Evolutionary conservation across 495 filamentous ascomycete genomes (phyloP), one percentile per base, ranked within the genome.

Genomic region (Hypomontagnella submonticulosa): DNA sequence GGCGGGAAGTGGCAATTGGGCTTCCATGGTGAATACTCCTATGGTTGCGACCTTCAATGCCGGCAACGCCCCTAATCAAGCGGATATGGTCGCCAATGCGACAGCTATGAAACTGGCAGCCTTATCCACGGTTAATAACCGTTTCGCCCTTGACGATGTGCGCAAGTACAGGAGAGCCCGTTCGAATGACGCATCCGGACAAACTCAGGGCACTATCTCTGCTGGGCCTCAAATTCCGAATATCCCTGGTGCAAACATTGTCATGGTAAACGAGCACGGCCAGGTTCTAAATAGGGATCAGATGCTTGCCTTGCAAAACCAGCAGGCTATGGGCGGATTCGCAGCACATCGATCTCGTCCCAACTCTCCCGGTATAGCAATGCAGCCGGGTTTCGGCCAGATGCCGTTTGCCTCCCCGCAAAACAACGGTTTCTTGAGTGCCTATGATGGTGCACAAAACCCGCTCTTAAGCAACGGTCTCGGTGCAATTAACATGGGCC

Each of bases 21-120:
- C 96, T 33, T 98, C 95, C 19, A 95, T 97, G 90, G 88, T 93
- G 63, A 98, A 97, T 79, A 99, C 95, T 2, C 95, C 95, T 1
- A 97, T 98, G 91, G 92, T 92, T 19, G 79, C 92, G 4, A 93
- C 86, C 51, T 99, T 99, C 75, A 79, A 87, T 77, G 62, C 78
- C 61, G 81, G 79, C 57, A 80, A 80, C 61, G 77, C 75, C 32
- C 82, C 80, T 34, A 87, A 84, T 49, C 92, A 96, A 72, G 95
- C 93, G 12, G 96, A 99, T 69, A 97, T 99, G 93, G 91, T 99
- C 54, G 95, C 95, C 42, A 98, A 98, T 74, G 96, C 95, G 7
- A 98, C 95, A 8, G 95, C 95, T 12, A 99, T 99, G 95, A 99
- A 98, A 77, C 85, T 99, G 40, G 95, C 95, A 53, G 95, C 95